Evolutionary conservation across 805 yeast genomes (phyloP), one percentile per base, ranked within the genome.

Genomic region (Yarrowia deformans): DNA sequence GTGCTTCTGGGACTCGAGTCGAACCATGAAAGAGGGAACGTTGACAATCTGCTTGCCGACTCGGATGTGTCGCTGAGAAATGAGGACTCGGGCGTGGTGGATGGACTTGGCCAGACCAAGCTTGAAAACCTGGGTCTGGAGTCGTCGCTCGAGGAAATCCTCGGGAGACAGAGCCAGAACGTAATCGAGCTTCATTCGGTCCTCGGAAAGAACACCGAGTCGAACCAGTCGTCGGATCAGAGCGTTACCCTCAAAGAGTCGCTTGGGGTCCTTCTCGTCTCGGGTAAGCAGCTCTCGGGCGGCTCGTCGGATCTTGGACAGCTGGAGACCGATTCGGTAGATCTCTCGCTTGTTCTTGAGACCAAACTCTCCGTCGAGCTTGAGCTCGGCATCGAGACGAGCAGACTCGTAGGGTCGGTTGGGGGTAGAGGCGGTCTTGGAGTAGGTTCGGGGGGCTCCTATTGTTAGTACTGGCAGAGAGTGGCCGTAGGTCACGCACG

Each of bases 241-340:
- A 82, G 99, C 99, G 83, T 95, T 95, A 91, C 99, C 99, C 87
- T 95, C 99, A 88, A 95, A 95, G 81, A 95, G 90, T 88, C 99
- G 93, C 92, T 93, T 95, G 90, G 97, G 98, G 86, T 95, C 99
- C 90, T 95, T 95, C 88, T 95, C 99, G 81, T 95, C 99, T 88
- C 97, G 93, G 88, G 99, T 95, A 85, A 95, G 90, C 81, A 95
- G 88, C 82, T 95, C 98, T 90, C 99, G 97, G 82, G 99, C 99
- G 84, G 99, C 99, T 88, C 99, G 93, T 88, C 99, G 93, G 83
- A 95, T 94, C 90, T 95, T 95, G 75, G 99, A 95, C 81, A 95
- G 91, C 87, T 95, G 98, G 89, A 90, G 91, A 84, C 96, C 96
- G 83, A 95, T 93, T 90, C 99, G 93, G 97, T 95, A 95, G 84